Percentiles rank a stretch among this genome's conserved stretches.
These are phyloP conservation scores for Leccinum truebloodii DNA, from an alignment of 768 basidiomycete species.

Conservation along the genomic window DNA sequence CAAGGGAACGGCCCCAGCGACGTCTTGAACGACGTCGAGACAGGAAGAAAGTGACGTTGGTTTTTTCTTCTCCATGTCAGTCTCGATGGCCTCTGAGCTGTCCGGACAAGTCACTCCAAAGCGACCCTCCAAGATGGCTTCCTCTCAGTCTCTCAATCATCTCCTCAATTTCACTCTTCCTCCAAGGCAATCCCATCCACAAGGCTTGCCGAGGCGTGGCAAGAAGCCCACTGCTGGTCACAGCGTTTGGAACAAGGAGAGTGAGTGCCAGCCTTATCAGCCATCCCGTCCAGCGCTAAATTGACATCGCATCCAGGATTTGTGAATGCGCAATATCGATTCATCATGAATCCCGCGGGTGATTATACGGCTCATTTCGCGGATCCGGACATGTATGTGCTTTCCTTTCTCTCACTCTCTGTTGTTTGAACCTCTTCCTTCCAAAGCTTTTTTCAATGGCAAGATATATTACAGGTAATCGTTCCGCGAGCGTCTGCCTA, in stretches of 20 bases:
- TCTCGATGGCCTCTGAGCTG: constrained; percentile 27
- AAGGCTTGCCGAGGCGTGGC: constrained; percentile 70
- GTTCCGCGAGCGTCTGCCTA: constrained; percentile 82
- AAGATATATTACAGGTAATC: constrained; percentile 92
- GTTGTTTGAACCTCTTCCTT: constrained; percentile 1
- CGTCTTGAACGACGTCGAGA: constrained; percentile 12
- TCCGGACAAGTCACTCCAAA: constrained; percentile 46
- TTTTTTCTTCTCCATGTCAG: constrained; percentile 27
- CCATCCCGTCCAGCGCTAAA: constrained; percentile 18
- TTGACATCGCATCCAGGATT: constrained; percentile 60
- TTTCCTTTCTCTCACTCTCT: background rate
- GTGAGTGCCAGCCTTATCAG: constrained; percentile 51
- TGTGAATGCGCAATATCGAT: constrained; percentile 95
- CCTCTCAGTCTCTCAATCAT: constrained; percentile 70
- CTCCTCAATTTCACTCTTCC: constrained; percentile 94
- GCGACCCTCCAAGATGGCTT: constrained; percentile 68
- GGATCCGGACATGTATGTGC: constrained; percentile 90
- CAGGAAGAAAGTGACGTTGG: constrained; percentile 15
- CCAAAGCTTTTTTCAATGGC: constrained; percentile 90
- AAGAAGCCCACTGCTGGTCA: constrained; percentile 61
- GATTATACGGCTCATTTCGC: constrained; percentile 94
- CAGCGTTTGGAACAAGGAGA: constrained; percentile 87
- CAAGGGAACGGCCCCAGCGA: constrained; percentile 47
- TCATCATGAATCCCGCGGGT: constrained; percentile 92
- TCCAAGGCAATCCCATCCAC: constrained; percentile 70